Evolutionary conservation across 2,329 filamentous ascomycete genomes (phyloP), one percentile per base, ranked within the genome.

Genomic region (Lojkania enalia): DNA sequence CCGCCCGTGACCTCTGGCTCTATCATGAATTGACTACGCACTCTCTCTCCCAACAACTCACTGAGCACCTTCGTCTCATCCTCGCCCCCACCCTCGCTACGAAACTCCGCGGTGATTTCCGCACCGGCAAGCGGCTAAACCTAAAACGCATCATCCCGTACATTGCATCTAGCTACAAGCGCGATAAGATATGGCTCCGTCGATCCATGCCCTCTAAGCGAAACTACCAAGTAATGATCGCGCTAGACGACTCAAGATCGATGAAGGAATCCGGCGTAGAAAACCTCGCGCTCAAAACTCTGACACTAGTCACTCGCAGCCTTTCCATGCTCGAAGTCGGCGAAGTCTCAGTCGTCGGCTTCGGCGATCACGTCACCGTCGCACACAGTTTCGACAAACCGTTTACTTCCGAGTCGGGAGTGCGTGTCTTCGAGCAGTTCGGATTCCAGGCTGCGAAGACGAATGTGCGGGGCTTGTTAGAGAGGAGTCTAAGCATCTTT

Each of bases 111-210:
- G 94, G 94, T 32, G 90, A 95, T 57, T 97, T 95, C 80, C 88
- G 94, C 57, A 99, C 94, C 0, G 94, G 94, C 52, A 99, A 99
- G 71, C 87, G 94, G 0, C 88, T 99, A 60, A 99, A 97, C 72
- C 96, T 99, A 77, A 97, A 97, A 73, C 90, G 92, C 58, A 99
- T 99, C 72, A 99, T 99, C 61, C 94, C 95, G 0, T 99, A 99
- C 74, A 97, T 99, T 58, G 94, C 95, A 1, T 97, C 91, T 0
- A 86, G 88, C 66, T 99, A 96, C 80, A 97, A 96, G 78, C 88
- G 94, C 49, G 94, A 99, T 81, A 99, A 99, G 78, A 99, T 99
- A 72, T 99, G 94, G 94, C 95, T 99, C 86, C 87, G 95, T 12
- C 85, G 95, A 44, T 86, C 84, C 23, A 84, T 96, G 38, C 95